These are phyloP conservation scores for Pilasporangium apinafurcum DNA, from an alignment of 352 stramenopile species.

Conservation along the genomic window DNA sequence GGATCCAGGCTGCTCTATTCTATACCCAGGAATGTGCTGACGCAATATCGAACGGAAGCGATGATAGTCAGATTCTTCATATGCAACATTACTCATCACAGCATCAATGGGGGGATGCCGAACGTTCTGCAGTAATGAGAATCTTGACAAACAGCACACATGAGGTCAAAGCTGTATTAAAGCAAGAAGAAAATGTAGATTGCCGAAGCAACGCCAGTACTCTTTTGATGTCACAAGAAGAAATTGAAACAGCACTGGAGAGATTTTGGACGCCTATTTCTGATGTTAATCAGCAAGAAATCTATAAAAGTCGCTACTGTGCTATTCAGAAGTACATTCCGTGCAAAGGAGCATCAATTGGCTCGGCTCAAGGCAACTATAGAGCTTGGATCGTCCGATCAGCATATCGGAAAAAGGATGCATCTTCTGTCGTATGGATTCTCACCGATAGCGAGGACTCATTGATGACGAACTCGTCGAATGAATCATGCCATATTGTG, in stretches of 20 bases:
- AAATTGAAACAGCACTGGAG: slow-evolving; percentile 8
- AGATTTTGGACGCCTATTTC: slow-evolving; percentile 2
- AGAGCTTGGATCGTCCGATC: slow-evolving; percentile 52
- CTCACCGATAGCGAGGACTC: slow-evolving; percentile 19
- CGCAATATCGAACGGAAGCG: no score
- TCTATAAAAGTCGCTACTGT: neutral
- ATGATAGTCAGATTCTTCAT: slow-evolving; percentile 6
- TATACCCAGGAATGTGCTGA: no score
- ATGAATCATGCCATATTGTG: slow-evolving; percentile 48
- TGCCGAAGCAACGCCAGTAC: slow-evolving; percentile 7
- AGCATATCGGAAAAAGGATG: slow-evolving; percentile 48
- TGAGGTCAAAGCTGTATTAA: slow-evolving; percentile 1
- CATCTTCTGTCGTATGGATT: slow-evolving; percentile 44
- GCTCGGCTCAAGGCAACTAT: neutral
- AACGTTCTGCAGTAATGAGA: slow-evolving; percentile 2
- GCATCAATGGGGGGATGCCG: slow-evolving; percentile 4
- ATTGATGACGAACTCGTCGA: slow-evolving; percentile 6
- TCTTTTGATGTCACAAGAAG: slow-evolving; percentile 2
- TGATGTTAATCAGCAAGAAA: neutral
- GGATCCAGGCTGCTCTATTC: no score
- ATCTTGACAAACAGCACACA: neutral
- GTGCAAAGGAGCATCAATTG: slow-evolving; percentile 19
- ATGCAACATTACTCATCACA: slow-evolving; percentile 7
- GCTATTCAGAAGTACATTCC: slow-evolving; percentile 47
- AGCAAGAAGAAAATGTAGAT: neutral